Percentiles rank a stretch among this genome's conserved stretches.
Evolutionary conservation across 352 stramenopile species (phyloP).

Genomic region (Globisporangium splendens): DNA sequence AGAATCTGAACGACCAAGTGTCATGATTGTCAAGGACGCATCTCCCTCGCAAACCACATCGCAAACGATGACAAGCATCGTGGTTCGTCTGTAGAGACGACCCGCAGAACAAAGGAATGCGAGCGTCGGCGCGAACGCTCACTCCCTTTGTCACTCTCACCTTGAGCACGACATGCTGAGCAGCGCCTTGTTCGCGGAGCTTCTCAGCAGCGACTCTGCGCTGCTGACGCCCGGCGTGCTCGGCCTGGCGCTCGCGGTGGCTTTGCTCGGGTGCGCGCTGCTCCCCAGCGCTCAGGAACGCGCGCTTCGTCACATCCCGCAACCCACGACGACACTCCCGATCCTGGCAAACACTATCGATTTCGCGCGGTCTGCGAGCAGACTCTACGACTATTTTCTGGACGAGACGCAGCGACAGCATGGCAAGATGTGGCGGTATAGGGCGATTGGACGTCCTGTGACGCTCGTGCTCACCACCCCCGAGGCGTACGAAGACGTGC

Average conservation of each 20-base stretch:
- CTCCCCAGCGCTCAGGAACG: slow-evolving; percentile 2
- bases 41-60: too few species aligned
- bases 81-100: too few species aligned
- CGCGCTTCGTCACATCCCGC: slow-evolving; percentile 2
- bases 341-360: slow-evolving; percentile 35
- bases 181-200: too few species aligned
- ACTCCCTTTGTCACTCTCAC: too few species aligned
- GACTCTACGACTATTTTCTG: slow-evolving; percentile 32
- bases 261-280: not conserved
- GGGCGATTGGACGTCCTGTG: slow-evolving; percentile 8
- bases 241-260: not conserved
- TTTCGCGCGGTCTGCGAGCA: slow-evolving; percentile 22
- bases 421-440: slow-evolving; percentile 13
- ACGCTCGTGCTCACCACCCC: slow-evolving; percentile 24
- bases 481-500: slow-evolving; percentile 27
- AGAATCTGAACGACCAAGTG: too few species aligned
- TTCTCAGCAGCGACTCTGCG: too few species aligned
- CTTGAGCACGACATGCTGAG: too few species aligned
- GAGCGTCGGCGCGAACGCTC: too few species aligned
- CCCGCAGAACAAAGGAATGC: too few species aligned
- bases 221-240: not conserved
- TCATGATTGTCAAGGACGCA: too few species aligned
- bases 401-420: slow-evolving; percentile 26
- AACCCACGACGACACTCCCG: slow-evolving; percentile 22
- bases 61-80: too few species aligned